Percentiles rank a stretch among this genome's conserved stretches.
Conservation (phyloP, 305 asterid species). For the Fraxinus sp. region DNA sequence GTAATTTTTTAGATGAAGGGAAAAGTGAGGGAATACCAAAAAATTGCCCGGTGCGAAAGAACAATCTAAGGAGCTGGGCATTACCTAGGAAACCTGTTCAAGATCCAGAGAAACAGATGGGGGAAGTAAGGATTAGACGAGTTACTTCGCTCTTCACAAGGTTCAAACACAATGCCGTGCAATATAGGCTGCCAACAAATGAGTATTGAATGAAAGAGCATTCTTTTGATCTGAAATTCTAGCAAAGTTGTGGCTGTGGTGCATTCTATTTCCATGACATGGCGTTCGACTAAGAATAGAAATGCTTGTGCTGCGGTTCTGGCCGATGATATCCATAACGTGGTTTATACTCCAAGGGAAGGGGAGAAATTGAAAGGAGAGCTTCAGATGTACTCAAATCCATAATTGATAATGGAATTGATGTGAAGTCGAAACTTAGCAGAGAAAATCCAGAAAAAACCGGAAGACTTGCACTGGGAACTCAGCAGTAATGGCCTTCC, state of each 20-base stretch:
- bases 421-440: slow-evolving; percentile 72
- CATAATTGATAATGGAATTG: slow-evolving; percentile 53
- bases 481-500: slow-evolving; percentile 15
- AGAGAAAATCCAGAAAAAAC: slow-evolving; percentile 45
- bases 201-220: neutral
- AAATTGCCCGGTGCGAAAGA: neutral
- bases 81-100: neutral
- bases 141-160: neutral
- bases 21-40: neutral
- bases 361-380: slow-evolving; percentile 71
- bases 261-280: slow-evolving; percentile 79
- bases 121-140: neutral
- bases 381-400: slow-evolving; percentile 63
- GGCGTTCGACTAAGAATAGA: slow-evolving; percentile 43
- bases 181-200: neutral
- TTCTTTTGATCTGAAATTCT: neutral
- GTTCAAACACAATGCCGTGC: neutral
- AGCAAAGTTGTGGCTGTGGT: slow-evolving; percentile 76
- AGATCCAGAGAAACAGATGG: neutral
- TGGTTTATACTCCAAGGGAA: slow-evolving; percentile 63
- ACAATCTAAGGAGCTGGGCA: neutral
- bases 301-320: slow-evolving; percentile 66
- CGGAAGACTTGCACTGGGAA: slow-evolving; percentile 19
- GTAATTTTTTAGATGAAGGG: neutral
- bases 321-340: slow-evolving; percentile 76